Conservation (phyloP, 805 yeast genomes). For the Yamadazyma tumulicola region DNA sequence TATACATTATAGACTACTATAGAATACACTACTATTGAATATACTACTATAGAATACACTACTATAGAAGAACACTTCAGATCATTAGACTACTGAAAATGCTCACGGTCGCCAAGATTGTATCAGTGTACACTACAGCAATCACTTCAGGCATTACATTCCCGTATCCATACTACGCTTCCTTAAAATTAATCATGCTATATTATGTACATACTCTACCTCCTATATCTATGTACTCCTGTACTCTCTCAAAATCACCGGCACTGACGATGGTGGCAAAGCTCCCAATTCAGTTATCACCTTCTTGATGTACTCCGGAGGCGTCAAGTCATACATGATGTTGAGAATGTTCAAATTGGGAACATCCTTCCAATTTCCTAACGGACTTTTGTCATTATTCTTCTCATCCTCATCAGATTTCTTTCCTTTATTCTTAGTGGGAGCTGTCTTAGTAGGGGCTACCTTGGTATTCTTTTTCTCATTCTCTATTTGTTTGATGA, state of each 20-base stretch:
- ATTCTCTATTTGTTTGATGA: conserved; percentile 42
- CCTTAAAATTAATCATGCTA: too few relatives aligned
- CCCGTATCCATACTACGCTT: too few relatives aligned
- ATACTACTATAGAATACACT: too few relatives aligned
- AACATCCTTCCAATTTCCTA: conserved; percentile 62
- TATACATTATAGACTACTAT: too few relatives aligned
- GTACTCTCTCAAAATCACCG: conserved; percentile 92
- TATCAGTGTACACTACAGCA: too few relatives aligned
- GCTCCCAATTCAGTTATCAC: conserved; percentile 96
- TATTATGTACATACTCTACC: too few relatives aligned
- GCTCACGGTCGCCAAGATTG: too few relatives aligned
- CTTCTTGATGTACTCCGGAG: conserved; percentile 89
- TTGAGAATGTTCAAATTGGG: conserved; percentile 70
- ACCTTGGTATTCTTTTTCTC: conserved; percentile 11
- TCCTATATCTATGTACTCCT: conserved; percentile 36
- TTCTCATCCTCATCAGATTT: conserved; percentile 13
- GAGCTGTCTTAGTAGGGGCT: conserved; percentile 16
- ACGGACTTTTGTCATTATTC: conserved; percentile 35
- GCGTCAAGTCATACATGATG: conserved; percentile 90
- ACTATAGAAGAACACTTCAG: too few relatives aligned
- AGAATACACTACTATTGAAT: too few relatives aligned
- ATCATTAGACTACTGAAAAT: too few relatives aligned
- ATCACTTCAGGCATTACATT: too few relatives aligned
- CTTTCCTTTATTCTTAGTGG: conserved; percentile 13
- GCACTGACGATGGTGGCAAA: conserved; percentile 96